Evolutionary conservation across 345 rosid species (phyloP).

Genomic region (Murraya paniculata): DNA sequence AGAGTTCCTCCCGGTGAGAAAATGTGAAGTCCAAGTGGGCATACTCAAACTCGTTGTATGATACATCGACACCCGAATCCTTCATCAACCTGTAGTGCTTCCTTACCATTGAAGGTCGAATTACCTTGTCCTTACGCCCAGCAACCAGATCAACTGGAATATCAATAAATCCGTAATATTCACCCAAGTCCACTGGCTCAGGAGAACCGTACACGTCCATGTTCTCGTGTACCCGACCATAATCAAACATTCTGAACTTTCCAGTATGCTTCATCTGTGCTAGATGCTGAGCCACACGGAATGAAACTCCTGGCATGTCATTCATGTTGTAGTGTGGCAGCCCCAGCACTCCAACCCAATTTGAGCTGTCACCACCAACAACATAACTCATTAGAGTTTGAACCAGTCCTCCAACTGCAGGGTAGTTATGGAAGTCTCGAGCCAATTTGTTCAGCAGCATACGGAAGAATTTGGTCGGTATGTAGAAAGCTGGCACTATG

Average conservation of each 20-base stretch:
- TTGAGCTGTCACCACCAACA: slow-evolving; percentile 95
- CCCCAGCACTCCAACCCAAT: slow-evolving; percentile 94
- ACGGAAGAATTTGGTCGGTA: slow-evolving; percentile 93
- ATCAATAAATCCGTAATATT: slow-evolving; percentile 56
- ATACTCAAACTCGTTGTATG: slow-evolving; percentile 74
- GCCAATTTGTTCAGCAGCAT: slow-evolving; percentile 93
- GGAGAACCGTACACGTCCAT: slow-evolving; percentile 68
- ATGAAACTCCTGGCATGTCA: slow-evolving; percentile 94
- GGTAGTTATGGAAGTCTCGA: slow-evolving; percentile 90
- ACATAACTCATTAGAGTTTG: slow-evolving; percentile 87
- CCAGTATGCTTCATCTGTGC: slow-evolving; percentile 79
- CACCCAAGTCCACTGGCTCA: slow-evolving; percentile 86
- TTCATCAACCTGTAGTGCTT: slow-evolving; percentile 77
- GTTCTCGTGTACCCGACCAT: slow-evolving; percentile 62
- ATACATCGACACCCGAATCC: slow-evolving; percentile 62
- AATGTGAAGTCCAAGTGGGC: slow-evolving; percentile 96
- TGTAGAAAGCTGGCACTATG: slow-evolving; percentile 80
- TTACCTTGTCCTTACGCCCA: slow-evolving; percentile 80
- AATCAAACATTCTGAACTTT: slow-evolving; percentile 80
- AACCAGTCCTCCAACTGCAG: slow-evolving; percentile 94
- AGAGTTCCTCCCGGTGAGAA: slow-evolving; percentile 81
- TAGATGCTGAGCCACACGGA: slow-evolving; percentile 74
- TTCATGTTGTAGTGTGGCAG: slow-evolving; percentile 96
- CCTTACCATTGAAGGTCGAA: slow-evolving; percentile 76
- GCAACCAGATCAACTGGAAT: slow-evolving; percentile 85